phyloP scores from a whole-genome alignment of 805 yeast species.

The Kuraishia floccosa region DNA sequence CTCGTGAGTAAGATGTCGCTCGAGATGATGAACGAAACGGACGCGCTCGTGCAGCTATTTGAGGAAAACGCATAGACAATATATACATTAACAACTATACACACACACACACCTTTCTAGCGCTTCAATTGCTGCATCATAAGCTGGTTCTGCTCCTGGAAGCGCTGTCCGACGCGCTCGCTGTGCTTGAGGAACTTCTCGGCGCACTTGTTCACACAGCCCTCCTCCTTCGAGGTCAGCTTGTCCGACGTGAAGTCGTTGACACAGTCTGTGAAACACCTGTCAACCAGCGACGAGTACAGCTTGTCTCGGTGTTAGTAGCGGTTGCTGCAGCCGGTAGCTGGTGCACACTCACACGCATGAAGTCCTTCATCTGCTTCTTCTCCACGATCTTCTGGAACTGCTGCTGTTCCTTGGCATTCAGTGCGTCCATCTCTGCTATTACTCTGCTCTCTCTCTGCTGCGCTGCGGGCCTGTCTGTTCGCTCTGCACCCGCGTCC shows the following conservation, averaged over 20 bases:
- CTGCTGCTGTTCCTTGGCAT: slow-evolving; percentile 92
- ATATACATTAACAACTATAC: slow-evolving; percentile 1
- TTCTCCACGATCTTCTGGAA: slow-evolving; percentile 92
- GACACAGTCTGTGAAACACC: slow-evolving; percentile 96
- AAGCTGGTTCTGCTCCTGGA: slow-evolving; percentile 89
- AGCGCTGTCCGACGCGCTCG: slow-evolving; percentile 96
- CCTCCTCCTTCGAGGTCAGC: slow-evolving; percentile 73
- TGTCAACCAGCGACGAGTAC: slow-evolving; percentile 89
- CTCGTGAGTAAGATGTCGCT: slow-evolving; percentile 51
- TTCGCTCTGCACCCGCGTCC: background rate
- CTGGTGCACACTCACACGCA: slow-evolving; percentile 48
- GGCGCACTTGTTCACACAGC: slow-evolving; percentile 85
- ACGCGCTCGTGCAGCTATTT: slow-evolving; percentile 43
- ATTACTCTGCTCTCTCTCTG: background rate
- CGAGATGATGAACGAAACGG: slow-evolving; percentile 63
- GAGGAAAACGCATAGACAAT: slow-evolving; percentile 24
- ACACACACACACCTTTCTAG: background rate
- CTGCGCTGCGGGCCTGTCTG: background rate
- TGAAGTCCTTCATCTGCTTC: slow-evolving; percentile 98
- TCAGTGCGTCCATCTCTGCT: slow-evolving; percentile 74
- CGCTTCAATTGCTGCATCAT: slow-evolving; percentile 60
- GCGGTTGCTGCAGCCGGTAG: background rate
- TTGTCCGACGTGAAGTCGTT: slow-evolving; percentile 93
- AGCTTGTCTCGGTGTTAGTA: slow-evolving; percentile 18
- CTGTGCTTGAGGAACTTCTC: slow-evolving; percentile 97